Evolutionary conservation across 2,329 filamentous ascomycete genomes (phyloP), one percentile per base, ranked within the genome.

Genomic region (Trichoderma endophyticum): DNA sequence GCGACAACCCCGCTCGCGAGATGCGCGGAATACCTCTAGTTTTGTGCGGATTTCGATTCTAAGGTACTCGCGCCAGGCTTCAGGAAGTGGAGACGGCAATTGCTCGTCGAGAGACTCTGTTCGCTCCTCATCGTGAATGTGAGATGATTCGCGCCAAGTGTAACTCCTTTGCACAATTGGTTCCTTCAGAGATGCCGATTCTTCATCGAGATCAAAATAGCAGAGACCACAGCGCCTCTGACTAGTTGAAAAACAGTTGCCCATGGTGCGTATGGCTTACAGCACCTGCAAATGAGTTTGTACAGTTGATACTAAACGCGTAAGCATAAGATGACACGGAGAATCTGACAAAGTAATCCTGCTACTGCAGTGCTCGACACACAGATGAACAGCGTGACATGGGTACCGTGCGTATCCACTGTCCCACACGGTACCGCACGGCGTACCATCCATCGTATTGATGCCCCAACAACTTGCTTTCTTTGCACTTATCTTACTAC

Each of bases 181-280:
- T 6, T 54, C 61, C 9, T 5, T 30, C 4, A 70, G 36, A 71
- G 39, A 28, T 9, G 60, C 48, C 5, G 51, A 39, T 18, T 65
- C 34, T 54, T 65, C 54, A 6, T 70, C 66, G 14, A 72, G n/a
- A 36, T 60, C 36, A 32, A 72, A 72, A 30, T 72, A 70, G n/a
- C 71, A 72, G 21, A 72, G 36, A 4, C 71, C 71, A 63, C 71
- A 72, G 18, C 30, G 39, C 39, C 39, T 61, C 14, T 30, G 57
- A 8, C n/a, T 54, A 2, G n/a, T 54, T 28, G 67, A 62, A 24
- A 62, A 70, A 8, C 39, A 70, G 12, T 70, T 70, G 1, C 67
- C 67, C 67, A 70, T 70, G 30, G 21, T 36, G 30, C 11, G n/a
- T 32, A 60, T 39, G 34, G 14, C 43, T n/a, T 11, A 21, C 0